A percentile compares a stretch with the other conserved stretches of the same genome.
Evolutionary conservation across 495 filamentous ascomycete genomes (phyloP).

Genomic region (Daldinia childiae): DNA sequence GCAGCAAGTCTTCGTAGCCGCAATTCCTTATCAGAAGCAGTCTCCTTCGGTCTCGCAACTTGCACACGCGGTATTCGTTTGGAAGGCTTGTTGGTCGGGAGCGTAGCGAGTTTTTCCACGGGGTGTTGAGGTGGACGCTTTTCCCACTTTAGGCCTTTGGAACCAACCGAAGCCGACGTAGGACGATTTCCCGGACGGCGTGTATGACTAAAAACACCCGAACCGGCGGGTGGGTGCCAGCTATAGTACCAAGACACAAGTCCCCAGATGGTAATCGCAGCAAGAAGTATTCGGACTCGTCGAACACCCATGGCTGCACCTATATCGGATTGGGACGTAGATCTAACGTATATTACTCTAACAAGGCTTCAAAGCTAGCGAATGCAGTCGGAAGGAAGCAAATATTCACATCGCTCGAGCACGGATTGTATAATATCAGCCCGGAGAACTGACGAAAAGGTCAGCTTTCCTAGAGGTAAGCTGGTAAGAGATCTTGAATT

Average conservation of each 20-base stretch:
- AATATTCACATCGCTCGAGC: conserved; percentile 35
- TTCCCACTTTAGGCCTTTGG: conserved; percentile 33
- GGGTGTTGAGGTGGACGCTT: conserved; percentile 54
- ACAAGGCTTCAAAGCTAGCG: conserved; percentile 38
- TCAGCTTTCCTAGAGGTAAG: conserved; percentile 37
- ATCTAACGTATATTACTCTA: conserved; percentile 16
- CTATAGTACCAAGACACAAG: conserved; percentile 46
- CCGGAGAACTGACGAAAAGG: conserved; percentile 33
- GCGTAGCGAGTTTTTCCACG: conserved; percentile 67
- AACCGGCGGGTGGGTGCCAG: conserved; percentile 31
- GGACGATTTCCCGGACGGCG: conserved; percentile 16
- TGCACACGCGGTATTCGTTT: conserved; percentile 77
- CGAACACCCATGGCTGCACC: conserved; percentile 40
- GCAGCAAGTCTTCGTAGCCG: conserved; percentile 60
- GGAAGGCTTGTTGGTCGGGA: conserved; percentile 74
- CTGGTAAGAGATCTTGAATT: conserved; percentile 14
- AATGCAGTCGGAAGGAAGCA: conserved; percentile 14
- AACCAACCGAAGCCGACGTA: conserved; percentile 12
- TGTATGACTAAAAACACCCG: conserved; percentile 19
- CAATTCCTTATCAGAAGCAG: conserved; percentile 38
- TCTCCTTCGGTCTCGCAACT: conserved; percentile 48
- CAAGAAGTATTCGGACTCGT: conserved; percentile 42
- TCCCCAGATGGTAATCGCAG: conserved; percentile 42
- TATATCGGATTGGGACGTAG: background rate
- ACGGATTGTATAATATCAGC: conserved; percentile 21